Evolutionary conservation across 2,329 filamentous ascomycete species (phyloP).

Genomic region (Claviceps pusilla): DNA sequence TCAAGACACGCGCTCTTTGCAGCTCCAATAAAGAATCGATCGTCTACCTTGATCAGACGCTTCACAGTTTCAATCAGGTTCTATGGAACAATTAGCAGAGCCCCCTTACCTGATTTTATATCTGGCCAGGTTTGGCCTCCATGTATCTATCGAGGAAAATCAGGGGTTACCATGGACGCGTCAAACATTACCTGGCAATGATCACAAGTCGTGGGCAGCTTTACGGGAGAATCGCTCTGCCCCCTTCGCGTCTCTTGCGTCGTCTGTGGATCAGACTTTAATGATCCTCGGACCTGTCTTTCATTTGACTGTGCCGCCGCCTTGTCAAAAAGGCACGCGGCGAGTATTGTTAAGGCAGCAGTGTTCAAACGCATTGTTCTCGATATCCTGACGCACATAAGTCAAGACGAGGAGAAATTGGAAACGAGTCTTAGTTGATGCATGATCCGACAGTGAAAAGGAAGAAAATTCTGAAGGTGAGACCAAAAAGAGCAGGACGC

Average conservation of each 20-base stretch:
- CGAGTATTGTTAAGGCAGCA: not conserved
- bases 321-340: not conserved
- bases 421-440: not conserved
- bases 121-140: not conserved
- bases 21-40: slow-evolving; percentile 20
- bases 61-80: slow-evolving; percentile 19
- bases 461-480: too few relatives aligned
- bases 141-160: not conserved
- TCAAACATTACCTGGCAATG: slow-evolving; percentile 3
- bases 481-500: too few relatives aligned
- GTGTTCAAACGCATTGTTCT: not conserved
- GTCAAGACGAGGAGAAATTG: not conserved
- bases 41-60: slow-evolving; percentile 24
- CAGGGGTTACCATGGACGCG: not conserved
- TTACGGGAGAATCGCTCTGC: not conserved
- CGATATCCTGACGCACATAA: not conserved
- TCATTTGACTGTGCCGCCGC: not conserved
- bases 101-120: not conserved
- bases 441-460: too few relatives aligned
- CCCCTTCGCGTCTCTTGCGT: not conserved
- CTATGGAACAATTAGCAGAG: not conserved
- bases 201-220: not conserved
- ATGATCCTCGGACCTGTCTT: not conserved
- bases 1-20: slow-evolving; percentile 15
- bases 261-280: not conserved